Conservation (phyloP, 192 early-diverging fungal species). For the Gonapodya prolifera region DNA sequence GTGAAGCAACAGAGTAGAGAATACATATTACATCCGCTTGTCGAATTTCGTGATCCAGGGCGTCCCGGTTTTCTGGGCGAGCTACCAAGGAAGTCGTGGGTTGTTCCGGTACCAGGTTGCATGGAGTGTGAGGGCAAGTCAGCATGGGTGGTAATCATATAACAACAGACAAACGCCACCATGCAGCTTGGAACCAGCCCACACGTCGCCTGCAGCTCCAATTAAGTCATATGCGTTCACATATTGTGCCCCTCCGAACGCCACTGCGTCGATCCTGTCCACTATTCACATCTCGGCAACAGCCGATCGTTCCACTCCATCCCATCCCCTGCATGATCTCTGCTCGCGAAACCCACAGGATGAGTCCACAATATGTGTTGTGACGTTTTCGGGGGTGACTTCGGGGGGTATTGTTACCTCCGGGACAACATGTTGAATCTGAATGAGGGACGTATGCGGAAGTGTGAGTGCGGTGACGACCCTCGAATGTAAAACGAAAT, state of each 20-base stretch:
- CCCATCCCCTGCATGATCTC: not conserved
- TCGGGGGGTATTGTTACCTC: slow-evolving; percentile 99
- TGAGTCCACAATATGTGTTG: slow-evolving; percentile 95
- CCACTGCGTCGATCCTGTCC: too few species aligned
- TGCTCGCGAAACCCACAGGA: slow-evolving; percentile 42
- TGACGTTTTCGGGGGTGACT: slow-evolving; percentile 90
- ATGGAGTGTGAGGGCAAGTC: not conserved
- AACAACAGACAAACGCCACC: not conserved
- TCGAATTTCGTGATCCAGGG: slow-evolving; percentile 82
- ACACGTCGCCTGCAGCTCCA: too few species aligned
- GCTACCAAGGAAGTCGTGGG: slow-evolving; percentile 38
- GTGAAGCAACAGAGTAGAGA: slow-evolving; percentile 83
- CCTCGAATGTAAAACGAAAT: not conserved
- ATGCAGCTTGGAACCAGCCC: not conserved
- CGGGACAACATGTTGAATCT: slow-evolving; percentile 97
- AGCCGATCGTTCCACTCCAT: not conserved
- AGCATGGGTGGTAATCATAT: not conserved
- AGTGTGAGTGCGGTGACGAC: not conserved
- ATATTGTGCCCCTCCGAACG: too few species aligned
- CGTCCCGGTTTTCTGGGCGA: slow-evolving; percentile 74
- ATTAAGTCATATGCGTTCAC: too few species aligned
- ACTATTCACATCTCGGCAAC: too few species aligned
- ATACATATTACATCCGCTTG: slow-evolving; percentile 98
- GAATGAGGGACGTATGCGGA: not conserved
- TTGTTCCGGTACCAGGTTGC: not conserved